Evolutionary conservation across 2,329 filamentous ascomycete species (phyloP).

Genomic region (Ilyonectria robusta): DNA sequence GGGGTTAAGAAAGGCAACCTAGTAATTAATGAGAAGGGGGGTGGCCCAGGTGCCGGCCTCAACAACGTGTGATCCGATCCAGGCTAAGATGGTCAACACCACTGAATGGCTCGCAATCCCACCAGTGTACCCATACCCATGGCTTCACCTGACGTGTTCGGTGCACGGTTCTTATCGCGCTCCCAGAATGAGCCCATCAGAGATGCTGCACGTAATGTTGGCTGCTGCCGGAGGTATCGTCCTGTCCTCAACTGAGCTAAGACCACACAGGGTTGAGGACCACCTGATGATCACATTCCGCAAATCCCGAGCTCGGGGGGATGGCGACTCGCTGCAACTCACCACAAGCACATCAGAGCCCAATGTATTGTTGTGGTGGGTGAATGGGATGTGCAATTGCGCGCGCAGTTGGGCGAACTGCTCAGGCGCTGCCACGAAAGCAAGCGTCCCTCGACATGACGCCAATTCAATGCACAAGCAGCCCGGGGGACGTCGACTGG

Average conservation of each 20-base stretch:
- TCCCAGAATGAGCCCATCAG: constrained; percentile 47
- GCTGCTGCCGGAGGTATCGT: constrained; percentile 39
- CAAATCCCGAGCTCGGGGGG: constrained; percentile 36
- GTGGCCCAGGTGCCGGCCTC: constrained; percentile 41
- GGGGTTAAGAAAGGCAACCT: constrained; percentile 31
- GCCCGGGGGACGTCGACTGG: constrained; percentile 39
- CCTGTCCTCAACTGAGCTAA: constrained; percentile 40
- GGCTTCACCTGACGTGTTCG: constrained; percentile 49
- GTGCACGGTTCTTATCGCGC: constrained; percentile 48
- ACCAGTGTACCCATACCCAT: constrained; percentile 47
- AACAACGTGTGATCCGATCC: constrained; percentile 49
- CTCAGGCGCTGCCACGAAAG: constrained; percentile 58
- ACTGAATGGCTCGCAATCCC: constrained; percentile 44
- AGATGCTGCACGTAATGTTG: constrained; percentile 46
- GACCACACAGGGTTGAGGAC: constrained; percentile 39
- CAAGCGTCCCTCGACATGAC: constrained; percentile 50
- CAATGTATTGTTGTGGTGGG: constrained; percentile 34
- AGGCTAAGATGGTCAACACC: constrained; percentile 48
- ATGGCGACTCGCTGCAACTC: constrained; percentile 38
- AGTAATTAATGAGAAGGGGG: constrained; percentile 44
- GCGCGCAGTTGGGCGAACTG: constrained; percentile 42
- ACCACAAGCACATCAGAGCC: constrained; percentile 36
- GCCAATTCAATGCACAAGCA: constrained; percentile 45
- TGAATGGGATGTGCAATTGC: constrained; percentile 39
- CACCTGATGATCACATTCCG: constrained; percentile 47